Evolutionary conservation across 202 grass and related monocot species (phyloP).

Genomic region (Bolboschoenoplectus hybrid): DNA sequence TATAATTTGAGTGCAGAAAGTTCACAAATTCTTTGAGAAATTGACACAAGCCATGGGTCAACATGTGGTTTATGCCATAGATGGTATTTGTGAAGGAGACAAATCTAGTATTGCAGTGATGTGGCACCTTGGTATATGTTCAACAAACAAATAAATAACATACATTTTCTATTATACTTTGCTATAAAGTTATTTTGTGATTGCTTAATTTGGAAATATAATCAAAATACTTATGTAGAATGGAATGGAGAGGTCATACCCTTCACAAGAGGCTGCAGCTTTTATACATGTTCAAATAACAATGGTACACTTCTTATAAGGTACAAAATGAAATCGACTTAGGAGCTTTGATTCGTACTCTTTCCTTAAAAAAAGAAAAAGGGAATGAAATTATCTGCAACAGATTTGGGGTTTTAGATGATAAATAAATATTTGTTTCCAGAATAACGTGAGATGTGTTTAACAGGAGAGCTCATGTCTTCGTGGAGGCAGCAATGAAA

Average conservation of each 20-base stretch:
- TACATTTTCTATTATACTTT: not conserved
- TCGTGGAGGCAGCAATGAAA: conserved; percentile 69
- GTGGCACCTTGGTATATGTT: conserved; percentile 84
- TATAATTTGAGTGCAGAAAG: conserved; percentile 50
- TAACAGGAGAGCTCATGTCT: conserved; percentile 70
- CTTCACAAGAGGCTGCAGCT: conserved; percentile 68
- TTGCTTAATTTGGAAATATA: conserved; percentile 35
- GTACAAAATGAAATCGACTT: conserved; percentile 37
- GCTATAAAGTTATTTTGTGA: not conserved
- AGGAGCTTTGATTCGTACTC: too few species aligned
- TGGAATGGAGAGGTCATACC: conserved; percentile 79
- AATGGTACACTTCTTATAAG: conserved; percentile 56
- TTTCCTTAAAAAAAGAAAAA: too few species aligned
- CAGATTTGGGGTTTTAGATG: conserved; percentile 9
- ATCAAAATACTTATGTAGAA: conserved; percentile 56
- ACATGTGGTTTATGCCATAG: conserved; percentile 62
- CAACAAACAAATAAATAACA: conserved; percentile 7
- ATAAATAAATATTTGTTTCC: not conserved
- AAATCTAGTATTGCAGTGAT: conserved; percentile 49
- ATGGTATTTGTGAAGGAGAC: conserved; percentile 59
- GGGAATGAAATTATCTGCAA: not conserved
- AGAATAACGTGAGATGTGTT: conserved; percentile 36
- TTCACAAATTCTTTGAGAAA: conserved; percentile 51
- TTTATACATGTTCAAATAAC: conserved; percentile 61
- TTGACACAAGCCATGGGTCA: conserved; percentile 72